Evolutionary conservation across 164 flowering plant species (phyloP).

Genomic region (Chloranthus sessilifolius): DNA sequence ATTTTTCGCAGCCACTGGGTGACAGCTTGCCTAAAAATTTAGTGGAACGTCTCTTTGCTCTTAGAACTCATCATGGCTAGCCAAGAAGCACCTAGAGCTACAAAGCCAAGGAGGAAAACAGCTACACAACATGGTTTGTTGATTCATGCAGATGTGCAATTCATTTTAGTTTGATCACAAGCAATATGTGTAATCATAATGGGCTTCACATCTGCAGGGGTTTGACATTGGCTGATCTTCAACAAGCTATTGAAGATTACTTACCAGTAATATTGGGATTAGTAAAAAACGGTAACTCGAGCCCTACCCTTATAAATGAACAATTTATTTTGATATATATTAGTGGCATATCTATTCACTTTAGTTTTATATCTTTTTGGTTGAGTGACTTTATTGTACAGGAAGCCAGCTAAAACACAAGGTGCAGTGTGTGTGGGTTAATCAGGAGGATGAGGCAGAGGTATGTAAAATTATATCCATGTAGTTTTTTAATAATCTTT

Average conservation of each 20-base stretch:
- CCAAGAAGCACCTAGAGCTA: conserved; percentile 58
- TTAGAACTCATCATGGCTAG: conserved; percentile 67
- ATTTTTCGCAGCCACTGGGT: conserved; percentile 48
- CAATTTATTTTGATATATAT: too few species aligned
- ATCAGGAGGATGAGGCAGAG: conserved; percentile 86
- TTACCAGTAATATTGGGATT: conserved; percentile 69
- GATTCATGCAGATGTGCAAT: too few species aligned
- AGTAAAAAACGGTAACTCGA: conserved; percentile 69
- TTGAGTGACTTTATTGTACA: conserved; percentile 25
- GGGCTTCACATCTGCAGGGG: conserved; percentile 32
- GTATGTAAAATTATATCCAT: too few species aligned
- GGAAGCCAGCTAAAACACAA: conserved; percentile 70
- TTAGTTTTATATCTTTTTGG: too few species aligned
- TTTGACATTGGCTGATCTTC: conserved; percentile 67
- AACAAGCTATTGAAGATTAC: conserved; percentile 75
- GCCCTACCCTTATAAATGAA: too few species aligned
- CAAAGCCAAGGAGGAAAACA: conserved; percentile 57
- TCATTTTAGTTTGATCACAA: too few species aligned
- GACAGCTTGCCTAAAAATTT: conserved; percentile 44
- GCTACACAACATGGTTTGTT: conserved; percentile 75
- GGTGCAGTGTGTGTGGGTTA: conserved; percentile 74
- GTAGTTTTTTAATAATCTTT: too few species aligned
- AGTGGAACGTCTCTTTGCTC: conserved; percentile 55
- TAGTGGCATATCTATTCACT: too few species aligned
- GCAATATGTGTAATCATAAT: too few species aligned